Conservation (phyloP, 2,329 filamentous ascomycete genomes). For the Phyllosticta paracitricarpa region DNA sequence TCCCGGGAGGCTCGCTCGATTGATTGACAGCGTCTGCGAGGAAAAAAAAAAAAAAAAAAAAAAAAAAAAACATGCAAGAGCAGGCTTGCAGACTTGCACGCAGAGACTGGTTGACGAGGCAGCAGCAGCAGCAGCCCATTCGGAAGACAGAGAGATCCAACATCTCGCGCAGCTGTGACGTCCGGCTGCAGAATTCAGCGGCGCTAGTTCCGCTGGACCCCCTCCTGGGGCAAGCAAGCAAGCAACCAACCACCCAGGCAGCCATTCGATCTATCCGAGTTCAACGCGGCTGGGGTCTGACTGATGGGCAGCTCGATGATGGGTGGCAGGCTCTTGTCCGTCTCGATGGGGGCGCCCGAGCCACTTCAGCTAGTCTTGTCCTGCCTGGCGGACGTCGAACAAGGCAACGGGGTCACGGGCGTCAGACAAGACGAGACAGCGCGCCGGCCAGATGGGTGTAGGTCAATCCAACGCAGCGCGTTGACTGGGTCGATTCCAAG, state of each 20-base stretch:
- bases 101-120: not conserved
- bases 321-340: not conserved
- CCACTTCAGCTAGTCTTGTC: not conserved
- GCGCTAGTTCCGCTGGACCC: not conserved
- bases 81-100: not conserved
- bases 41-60: not conserved
- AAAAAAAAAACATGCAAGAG: not conserved
- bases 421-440: not conserved
- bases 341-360: not conserved
- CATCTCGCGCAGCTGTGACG: not conserved
- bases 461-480: not conserved
- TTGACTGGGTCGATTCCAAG: not conserved
- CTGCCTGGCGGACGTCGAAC: not conserved
- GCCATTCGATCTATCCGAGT: not conserved
- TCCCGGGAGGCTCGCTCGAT: not conserved
- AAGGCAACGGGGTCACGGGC: not conserved
- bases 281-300: not conserved
- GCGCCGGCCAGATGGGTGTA: not conserved
- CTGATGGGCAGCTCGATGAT: not conserved
- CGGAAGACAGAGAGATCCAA: not conserved
- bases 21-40: not conserved
- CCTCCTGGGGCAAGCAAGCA: not conserved
- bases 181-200: not conserved
- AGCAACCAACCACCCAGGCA: not conserved
- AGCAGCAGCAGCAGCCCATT: not conserved